phyloP scores from a whole-genome alignment of 352 stramenopile genomes.

The Globisporangium okanoganense region DNA sequence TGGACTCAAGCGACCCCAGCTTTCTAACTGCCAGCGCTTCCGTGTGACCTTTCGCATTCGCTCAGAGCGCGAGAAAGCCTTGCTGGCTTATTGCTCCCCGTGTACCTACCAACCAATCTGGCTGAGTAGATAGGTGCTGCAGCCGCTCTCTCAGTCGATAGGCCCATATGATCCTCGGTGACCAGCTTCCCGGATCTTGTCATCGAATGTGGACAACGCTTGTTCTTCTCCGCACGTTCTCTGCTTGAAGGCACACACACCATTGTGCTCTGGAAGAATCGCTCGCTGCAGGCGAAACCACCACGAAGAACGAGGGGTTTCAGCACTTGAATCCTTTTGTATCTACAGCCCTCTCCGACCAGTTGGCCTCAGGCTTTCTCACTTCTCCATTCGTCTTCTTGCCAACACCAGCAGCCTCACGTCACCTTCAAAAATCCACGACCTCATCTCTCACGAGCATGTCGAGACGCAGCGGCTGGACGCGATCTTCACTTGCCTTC shows the following conservation, averaged over 20 bases:
- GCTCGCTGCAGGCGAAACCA: background rate
- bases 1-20: background rate
- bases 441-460: background rate
- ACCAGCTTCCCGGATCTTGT: too few species aligned
- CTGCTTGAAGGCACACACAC: background rate
- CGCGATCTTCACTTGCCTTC: background rate
- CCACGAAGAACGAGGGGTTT: background rate
- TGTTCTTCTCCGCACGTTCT: background rate
- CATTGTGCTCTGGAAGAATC: background rate
- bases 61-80: background rate
- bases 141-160: background rate
- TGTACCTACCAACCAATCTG: too few species aligned
- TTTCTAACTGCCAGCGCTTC: background rate
- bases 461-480: background rate
- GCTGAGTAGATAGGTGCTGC: too few species aligned
- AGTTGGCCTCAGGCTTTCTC: background rate
- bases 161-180: too few species aligned
- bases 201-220: too few species aligned
- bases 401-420: background rate
- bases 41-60: too few species aligned
- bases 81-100: too few species aligned
- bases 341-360: background rate
- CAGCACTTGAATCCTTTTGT: background rate
- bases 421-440: background rate
- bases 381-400: background rate